A percentile compares a stretch with the other conserved stretches of the same genome.
Evolutionary conservation across 805 yeast species (phyloP).

Genomic region (Teunomyces funiuensis): DNA sequence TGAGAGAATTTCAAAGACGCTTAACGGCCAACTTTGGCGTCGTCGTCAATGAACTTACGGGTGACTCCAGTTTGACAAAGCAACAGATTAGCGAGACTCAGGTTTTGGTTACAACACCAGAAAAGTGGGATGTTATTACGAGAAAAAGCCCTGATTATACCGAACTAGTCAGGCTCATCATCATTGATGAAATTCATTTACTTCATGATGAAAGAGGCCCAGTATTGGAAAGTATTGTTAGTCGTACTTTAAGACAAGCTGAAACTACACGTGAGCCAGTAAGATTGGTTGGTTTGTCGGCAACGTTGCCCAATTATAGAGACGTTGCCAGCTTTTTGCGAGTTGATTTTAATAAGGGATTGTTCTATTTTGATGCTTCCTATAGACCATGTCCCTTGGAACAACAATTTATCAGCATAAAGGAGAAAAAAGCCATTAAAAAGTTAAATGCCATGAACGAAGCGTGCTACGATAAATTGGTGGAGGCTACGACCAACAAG

Average conservation of each 20-base stretch:
- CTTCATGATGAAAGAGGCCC: slow-evolving; percentile 96
- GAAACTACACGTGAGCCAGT: slow-evolving; percentile 48
- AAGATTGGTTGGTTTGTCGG: slow-evolving; percentile 84
- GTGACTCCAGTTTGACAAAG: slow-evolving; percentile 77
- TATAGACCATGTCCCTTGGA: slow-evolving; percentile 91
- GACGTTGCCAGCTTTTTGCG: slow-evolving; percentile 84
- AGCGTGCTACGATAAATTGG: slow-evolving; percentile 75
- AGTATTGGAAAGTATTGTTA: slow-evolving; percentile 82
- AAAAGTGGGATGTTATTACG: slow-evolving; percentile 95
- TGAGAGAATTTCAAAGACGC: slow-evolving; percentile 76
- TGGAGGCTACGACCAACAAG: slow-evolving; percentile 57
- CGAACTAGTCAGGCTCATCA: slow-evolving; percentile 59
- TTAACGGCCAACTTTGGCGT: slow-evolving; percentile 59
- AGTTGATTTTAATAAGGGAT: slow-evolving; percentile 56
- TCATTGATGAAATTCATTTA: slow-evolving; percentile 90
- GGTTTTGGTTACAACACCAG: slow-evolving; percentile 89
- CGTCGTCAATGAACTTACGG: slow-evolving; percentile 82
- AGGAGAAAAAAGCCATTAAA: slow-evolving; percentile 78
- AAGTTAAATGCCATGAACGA: slow-evolving; percentile 82
- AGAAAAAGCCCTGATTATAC: slow-evolving; percentile 75
- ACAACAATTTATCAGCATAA: slow-evolving; percentile 85
- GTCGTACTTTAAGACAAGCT: slow-evolving; percentile 59
- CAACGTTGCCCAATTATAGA: slow-evolving; percentile 83
- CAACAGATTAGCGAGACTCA: slow-evolving; percentile 79
- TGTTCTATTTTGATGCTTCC: slow-evolving; percentile 79